Percentiles rank a stretch among this genome's conserved stretches.
These are phyloP conservation scores for Aureobasidium pullulans DNA, from an alignment of 2,329 filamentous ascomycete genomes.

Conservation along the genomic window DNA sequence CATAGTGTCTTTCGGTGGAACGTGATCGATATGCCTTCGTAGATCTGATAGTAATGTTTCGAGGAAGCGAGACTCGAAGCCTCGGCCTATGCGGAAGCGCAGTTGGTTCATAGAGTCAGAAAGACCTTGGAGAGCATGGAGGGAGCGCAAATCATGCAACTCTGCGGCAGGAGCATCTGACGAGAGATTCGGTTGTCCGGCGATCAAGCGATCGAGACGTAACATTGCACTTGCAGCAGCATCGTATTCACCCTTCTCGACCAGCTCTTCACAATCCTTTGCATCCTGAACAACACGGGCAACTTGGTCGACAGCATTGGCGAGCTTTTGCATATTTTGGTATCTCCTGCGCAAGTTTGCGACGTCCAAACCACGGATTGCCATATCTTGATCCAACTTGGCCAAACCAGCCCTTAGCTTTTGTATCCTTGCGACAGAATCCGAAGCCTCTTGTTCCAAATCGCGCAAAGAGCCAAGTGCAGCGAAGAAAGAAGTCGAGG, in stretches of 20 bases:
- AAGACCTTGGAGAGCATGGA: constrained; percentile 74
- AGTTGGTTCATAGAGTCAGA: constrained; percentile 69
- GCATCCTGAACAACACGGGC: constrained; percentile 70
- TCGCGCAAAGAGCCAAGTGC: constrained; percentile 86
- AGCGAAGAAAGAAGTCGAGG: constrained; percentile 93
- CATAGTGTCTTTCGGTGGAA: constrained; percentile 65
- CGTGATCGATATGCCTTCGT: constrained; percentile 67
- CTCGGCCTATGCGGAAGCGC: constrained; percentile 74
- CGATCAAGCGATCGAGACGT: constrained; percentile 68
- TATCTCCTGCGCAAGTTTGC: constrained; percentile 73
- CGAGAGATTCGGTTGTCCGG: constrained; percentile 55
- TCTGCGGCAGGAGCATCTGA: constrained; percentile 25
- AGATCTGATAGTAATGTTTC: constrained; percentile 72
- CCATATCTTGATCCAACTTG: constrained; percentile 79
- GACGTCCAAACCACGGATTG: constrained; percentile 74
- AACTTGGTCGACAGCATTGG: constrained; percentile 76
- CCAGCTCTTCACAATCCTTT: constrained; percentile 66
- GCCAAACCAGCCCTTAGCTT: constrained; percentile 69
- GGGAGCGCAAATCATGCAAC: constrained; percentile 62
- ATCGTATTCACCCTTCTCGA: constrained; percentile 78
- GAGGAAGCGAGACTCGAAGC: constrained; percentile 75
- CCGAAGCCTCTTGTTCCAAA: constrained; percentile 82
- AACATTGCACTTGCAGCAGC: constrained; percentile 72
- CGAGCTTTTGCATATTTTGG: constrained; percentile 77
- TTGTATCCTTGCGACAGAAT: constrained; percentile 83